Conservation (phyloP, 345 rosid species). For the Gossypium rotundifolium region DNA sequence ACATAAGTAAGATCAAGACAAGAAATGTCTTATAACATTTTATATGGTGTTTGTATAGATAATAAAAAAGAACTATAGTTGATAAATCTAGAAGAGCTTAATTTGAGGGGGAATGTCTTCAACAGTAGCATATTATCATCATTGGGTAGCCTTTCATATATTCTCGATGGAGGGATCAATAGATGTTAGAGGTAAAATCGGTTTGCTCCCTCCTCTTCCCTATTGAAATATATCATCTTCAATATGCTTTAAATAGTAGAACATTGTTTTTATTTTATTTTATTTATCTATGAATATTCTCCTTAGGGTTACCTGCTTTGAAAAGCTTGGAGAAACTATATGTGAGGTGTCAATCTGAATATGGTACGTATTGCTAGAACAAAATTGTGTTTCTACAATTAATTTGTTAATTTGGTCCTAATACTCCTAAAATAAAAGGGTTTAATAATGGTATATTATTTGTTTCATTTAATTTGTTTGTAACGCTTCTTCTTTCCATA, state of each 20-base stretch:
- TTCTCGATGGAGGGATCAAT: neutral
- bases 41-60: neutral
- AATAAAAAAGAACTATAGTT: neutral
- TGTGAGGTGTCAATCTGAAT: accelerated
- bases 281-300: neutral
- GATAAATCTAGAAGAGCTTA: neutral
- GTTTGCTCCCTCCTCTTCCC: neutral
- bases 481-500: no score
- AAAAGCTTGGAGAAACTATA: neutral
- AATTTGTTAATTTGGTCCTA: neutral
- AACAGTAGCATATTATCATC: conserved; percentile 3
- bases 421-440: neutral
- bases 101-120: neutral
- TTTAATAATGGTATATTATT: neutral
- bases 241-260: neutral
- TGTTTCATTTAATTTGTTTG: neutral
- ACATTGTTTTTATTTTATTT: neutral
- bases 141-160: neutral
- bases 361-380: neutral
- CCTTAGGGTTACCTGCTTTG: neutral
- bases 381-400: neutral
- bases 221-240: neutral
- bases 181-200: neutral
- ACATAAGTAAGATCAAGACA: no score
- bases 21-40: no score